phyloP scores from a whole-genome alignment of 2,329 filamentous ascomycete species.

The Pyrenochaeta sp. region DNA sequence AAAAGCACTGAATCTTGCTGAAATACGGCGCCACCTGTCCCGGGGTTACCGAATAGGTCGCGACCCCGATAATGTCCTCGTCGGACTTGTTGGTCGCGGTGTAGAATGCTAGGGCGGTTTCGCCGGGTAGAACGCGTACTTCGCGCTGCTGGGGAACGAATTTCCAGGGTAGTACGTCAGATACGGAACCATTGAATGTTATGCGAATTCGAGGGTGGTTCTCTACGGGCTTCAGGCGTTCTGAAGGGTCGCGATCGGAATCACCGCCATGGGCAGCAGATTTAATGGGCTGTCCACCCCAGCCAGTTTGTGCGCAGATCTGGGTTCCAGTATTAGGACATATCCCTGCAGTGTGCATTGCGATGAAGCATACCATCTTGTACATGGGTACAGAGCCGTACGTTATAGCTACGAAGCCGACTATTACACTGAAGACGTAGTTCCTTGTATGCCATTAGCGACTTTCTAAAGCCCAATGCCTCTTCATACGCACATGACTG shows the following conservation, averaged over 20 bases:
- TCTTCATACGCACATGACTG: slow-evolving; percentile 63
- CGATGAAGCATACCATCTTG: slow-evolving; percentile 71
- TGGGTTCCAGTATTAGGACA: slow-evolving; percentile 44
- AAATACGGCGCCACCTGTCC: slow-evolving; percentile 97
- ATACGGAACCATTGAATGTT: slow-evolving; percentile 95
- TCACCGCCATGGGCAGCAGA: slow-evolving; percentile 71
- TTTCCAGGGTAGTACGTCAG: slow-evolving; percentile 95
- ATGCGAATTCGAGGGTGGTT: slow-evolving; percentile 87
- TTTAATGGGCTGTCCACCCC: slow-evolving; percentile 91
- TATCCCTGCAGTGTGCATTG: not conserved
- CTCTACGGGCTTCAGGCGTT: slow-evolving; percentile 81
- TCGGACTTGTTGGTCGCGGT: slow-evolving; percentile 92
- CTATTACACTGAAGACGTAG: slow-evolving; percentile 78
- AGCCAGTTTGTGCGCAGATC: slow-evolving; percentile 87
- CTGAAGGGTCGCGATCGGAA: slow-evolving; percentile 70
- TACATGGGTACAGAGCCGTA: slow-evolving; percentile 88
- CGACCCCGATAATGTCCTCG: slow-evolving; percentile 95
- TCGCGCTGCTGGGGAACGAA: slow-evolving; percentile 97
- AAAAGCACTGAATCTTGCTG: slow-evolving; percentile 99
- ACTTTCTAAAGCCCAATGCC: not conserved
- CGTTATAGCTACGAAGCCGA: slow-evolving; percentile 80
- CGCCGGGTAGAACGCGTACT: slow-evolving; percentile 91
- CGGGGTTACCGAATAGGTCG: slow-evolving; percentile 96
- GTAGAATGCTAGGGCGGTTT: slow-evolving; percentile 97
- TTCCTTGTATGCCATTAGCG: slow-evolving; percentile 58